Percentiles rank a stretch among this genome's conserved stretches.
phyloP scores from a whole-genome alignment of 2,329 filamentous ascomycete genomes.

The Apiospora hydei region DNA sequence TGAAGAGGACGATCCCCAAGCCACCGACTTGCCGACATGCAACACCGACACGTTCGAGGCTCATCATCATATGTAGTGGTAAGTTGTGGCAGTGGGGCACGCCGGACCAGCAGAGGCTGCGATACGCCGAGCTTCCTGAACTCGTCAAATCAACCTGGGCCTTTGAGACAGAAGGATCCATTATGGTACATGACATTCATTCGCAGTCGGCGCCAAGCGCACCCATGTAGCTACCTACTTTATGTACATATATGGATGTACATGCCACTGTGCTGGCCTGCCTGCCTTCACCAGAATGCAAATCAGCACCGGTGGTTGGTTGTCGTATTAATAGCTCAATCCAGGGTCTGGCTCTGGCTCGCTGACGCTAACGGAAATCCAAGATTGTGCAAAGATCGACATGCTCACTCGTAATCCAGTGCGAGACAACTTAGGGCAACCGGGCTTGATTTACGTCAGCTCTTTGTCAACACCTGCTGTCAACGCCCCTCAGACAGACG shows the following conservation, averaged over 20 bases:
- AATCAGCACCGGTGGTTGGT: slow-evolving; percentile 6
- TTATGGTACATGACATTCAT: slow-evolving; percentile 7
- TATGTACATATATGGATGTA: background rate
- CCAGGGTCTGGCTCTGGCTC: slow-evolving; percentile 10
- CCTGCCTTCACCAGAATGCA: slow-evolving; percentile 15
- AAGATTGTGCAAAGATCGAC: slow-evolving; percentile 18
- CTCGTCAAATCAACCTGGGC: background rate
- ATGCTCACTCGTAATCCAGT: slow-evolving; percentile 13
- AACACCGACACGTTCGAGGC: slow-evolving; percentile 5
- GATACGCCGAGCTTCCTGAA: slow-evolving; percentile 15
- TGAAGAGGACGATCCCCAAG: background rate
- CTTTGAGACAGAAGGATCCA: slow-evolving; percentile 1
- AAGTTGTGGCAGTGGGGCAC: slow-evolving; percentile 7
- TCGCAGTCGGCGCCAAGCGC: slow-evolving; percentile 1
- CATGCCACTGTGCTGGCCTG: background rate
- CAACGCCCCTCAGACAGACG: background rate
- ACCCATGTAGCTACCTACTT: background rate
- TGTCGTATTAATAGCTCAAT: slow-evolving; percentile 25
- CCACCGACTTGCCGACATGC: background rate
- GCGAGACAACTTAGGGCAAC: background rate
- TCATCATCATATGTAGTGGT: slow-evolving; percentile 11
- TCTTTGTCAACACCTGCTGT: slow-evolving; percentile 10
- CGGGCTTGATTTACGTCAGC: background rate
- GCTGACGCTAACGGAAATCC: slow-evolving; percentile 1
- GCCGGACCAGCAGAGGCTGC: slow-evolving; percentile 7